A percentile compares a stretch with the other conserved stretches of the same genome.
Conservation (phyloP, 768 basidiomycete genomes). For the Saitozyma sp. region DNA sequence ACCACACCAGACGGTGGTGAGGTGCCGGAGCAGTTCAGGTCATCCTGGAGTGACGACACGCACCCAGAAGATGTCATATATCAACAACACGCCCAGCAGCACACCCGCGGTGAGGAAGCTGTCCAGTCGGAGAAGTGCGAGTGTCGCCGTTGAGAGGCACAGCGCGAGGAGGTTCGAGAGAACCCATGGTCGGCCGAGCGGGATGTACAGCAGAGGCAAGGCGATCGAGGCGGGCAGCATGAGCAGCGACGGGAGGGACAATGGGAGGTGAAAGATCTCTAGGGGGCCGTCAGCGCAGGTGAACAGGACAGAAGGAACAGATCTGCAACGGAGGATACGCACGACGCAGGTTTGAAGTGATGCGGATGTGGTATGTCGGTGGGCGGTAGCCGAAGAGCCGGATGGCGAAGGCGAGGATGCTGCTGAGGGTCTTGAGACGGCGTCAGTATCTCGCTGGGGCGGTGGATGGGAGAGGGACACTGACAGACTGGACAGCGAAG, state of each 20-base stretch:
- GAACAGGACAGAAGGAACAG: slow-evolving; percentile 44
- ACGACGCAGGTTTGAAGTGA: slow-evolving; percentile 30
- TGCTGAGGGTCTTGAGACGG: slow-evolving; percentile 24
- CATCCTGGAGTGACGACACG: not conserved
- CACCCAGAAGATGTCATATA: slow-evolving; percentile 91
- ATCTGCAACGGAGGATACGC: slow-evolving; percentile 14
- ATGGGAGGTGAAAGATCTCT: slow-evolving; percentile 49
- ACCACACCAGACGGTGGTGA: not conserved
- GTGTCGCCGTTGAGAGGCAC: slow-evolving; percentile 77
- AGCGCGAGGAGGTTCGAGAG: slow-evolving; percentile 73
- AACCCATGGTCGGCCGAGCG: slow-evolving; percentile 66
- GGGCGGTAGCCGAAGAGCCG: slow-evolving; percentile 21
- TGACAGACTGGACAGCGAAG: slow-evolving; percentile 46
- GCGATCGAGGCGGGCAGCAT: slow-evolving; percentile 58
- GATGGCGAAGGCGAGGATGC: slow-evolving; percentile 20
- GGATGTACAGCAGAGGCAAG: slow-evolving; percentile 63
- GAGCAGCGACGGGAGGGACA: slow-evolving; percentile 56
- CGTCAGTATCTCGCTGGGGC: slow-evolving; percentile 27
- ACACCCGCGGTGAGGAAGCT: slow-evolving; percentile 83
- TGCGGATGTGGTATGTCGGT: slow-evolving; percentile 38
- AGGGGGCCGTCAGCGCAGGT: not conserved
- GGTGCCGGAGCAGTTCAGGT: not conserved
- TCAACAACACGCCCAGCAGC: slow-evolving; percentile 76
- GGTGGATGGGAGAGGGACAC: slow-evolving; percentile 35
- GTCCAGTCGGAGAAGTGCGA: slow-evolving; percentile 78